Evolutionary conservation across 352 stramenopile species (phyloP).

Genomic region (Pythium monospermum): DNA sequence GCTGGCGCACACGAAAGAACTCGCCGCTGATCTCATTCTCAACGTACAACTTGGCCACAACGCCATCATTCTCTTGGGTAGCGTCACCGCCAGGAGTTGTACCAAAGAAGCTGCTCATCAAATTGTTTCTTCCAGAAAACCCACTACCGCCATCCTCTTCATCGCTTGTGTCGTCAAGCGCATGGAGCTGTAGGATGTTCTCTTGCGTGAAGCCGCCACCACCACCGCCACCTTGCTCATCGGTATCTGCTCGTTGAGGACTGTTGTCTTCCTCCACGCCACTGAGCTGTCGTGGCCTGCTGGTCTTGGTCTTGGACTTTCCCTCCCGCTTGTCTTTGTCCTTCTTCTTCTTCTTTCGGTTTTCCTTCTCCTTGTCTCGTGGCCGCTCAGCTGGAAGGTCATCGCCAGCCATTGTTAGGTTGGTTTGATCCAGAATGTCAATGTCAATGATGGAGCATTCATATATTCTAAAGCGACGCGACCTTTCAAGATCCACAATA

Average conservation of each 20-base stretch:
- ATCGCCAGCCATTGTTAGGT: no score
- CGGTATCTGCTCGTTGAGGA: background rate
- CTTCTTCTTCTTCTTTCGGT: background rate
- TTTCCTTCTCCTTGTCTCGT: conserved; percentile 2
- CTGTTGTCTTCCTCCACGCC: background rate
- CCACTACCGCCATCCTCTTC: background rate
- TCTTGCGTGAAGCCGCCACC: conserved; percentile 12
- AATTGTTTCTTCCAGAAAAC: background rate
- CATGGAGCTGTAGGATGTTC: conserved; percentile 17
- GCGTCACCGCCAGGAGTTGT: background rate
- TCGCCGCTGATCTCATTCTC: conserved; percentile 60
- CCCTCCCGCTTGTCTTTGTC: background rate
- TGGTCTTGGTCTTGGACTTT: background rate
- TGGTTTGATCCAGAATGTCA: no score
- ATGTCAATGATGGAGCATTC: background rate
- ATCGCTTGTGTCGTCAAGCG: conserved; percentile 9
- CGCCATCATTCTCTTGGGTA: background rate
- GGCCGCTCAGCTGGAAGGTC: no score
- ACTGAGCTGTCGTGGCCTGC: background rate
- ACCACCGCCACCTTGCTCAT: background rate
- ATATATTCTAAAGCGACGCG: conserved; percentile 8
- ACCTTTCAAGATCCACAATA: no score
- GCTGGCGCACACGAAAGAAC: conserved; percentile 41
- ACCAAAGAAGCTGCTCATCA: conserved; percentile 10
- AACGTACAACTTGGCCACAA: conserved; percentile 14